Percentiles rank a stretch among this genome's conserved stretches.
Evolutionary conservation across 1,284 basidiomycete species (phyloP).

Genomic region (Takashimella koratensis): DNA sequence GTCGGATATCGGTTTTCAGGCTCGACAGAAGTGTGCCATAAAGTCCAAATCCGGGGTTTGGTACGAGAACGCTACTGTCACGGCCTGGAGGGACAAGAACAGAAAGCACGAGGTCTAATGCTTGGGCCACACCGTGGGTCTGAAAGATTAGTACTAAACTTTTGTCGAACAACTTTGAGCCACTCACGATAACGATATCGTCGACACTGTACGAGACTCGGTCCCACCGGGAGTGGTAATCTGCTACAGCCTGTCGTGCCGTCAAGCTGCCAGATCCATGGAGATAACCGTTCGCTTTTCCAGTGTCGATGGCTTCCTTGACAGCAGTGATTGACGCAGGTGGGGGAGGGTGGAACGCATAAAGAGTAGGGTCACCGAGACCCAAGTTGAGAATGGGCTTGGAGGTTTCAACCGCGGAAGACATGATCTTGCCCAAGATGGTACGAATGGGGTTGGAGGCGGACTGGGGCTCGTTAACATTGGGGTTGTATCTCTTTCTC

Average conservation of each 20-base stretch:
- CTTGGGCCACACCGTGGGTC: constrained; percentile 42
- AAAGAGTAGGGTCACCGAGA: constrained; percentile 46
- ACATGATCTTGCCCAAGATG: constrained; percentile 32
- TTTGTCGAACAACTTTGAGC: too few relatives aligned
- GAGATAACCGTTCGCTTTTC: constrained; percentile 41
- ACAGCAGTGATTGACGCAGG: constrained; percentile 35
- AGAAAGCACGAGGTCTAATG: constrained; percentile 36
- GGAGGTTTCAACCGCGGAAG: constrained; percentile 17
- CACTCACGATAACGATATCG: constrained; percentile 35
- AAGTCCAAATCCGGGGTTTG: background rate
- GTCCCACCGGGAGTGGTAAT: constrained; percentile 45
- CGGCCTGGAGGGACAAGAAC: constrained; percentile 26
- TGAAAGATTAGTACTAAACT: constrained; percentile 9
- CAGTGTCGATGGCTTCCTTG: constrained; percentile 23
- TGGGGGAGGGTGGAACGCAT: constrained; percentile 41
- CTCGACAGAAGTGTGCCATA: constrained; percentile 13
- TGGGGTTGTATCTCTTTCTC: too few relatives aligned
- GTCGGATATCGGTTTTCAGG: constrained; percentile 36
- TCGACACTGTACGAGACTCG: constrained; percentile 28
- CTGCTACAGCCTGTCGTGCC: constrained; percentile 41
- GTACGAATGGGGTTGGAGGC: constrained; percentile 33
- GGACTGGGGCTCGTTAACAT: too few relatives aligned
- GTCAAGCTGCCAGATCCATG: constrained; percentile 33
- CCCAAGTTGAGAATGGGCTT: constrained; percentile 48
- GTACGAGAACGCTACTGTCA: background rate